These are phyloP conservation scores for Lachnellula subtilissima DNA, from an alignment of 2,329 filamentous ascomycete species.

Conservation along the genomic window DNA sequence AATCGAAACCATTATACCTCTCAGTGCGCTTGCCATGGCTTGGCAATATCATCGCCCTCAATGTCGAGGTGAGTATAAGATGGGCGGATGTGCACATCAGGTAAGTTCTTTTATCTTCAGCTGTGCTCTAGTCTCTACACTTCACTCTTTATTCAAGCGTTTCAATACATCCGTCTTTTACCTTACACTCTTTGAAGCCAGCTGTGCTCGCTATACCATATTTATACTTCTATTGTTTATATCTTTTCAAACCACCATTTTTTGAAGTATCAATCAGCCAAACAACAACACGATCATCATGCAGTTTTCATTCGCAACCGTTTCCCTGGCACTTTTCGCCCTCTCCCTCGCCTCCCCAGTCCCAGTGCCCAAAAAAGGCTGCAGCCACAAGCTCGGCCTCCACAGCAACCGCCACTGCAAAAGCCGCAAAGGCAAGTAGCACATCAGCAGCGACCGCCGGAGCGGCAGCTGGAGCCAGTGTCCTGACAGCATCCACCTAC, in stretches of 20 bases:
- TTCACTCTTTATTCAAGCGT: conserved; percentile 8
- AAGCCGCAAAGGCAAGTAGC: conserved; percentile 4
- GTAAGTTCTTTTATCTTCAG: conserved; percentile 14
- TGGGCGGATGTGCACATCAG: conserved; percentile 1
- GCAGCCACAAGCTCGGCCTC: conserved; percentile 5
- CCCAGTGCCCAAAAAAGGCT: conserved; percentile 16
- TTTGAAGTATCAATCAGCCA: conserved; percentile 1
- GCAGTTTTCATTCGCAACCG: conserved; percentile 34
- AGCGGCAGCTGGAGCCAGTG: conserved; percentile 20
- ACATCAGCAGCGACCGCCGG: conserved; percentile 6
- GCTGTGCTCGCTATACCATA: conserved; percentile 27
- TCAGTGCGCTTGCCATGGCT: neutral
- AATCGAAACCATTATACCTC: conserved; percentile 18
- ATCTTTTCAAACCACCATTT: conserved; percentile 7
- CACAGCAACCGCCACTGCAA: conserved; percentile 6
- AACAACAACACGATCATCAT: conserved; percentile 19
- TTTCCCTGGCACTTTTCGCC: conserved; percentile 22
- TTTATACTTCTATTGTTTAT: conserved; percentile 18
- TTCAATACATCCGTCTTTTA: conserved; percentile 11
- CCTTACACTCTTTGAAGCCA: conserved; percentile 16
- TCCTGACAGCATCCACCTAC: conserved; percentile 36
- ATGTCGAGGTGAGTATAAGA: conserved; percentile 8
- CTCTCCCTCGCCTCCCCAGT: conserved; percentile 31
- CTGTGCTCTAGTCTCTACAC: conserved; percentile 19
- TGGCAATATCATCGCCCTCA: neutral